Conservation (phyloP, 495 filamentous ascomycete genomes). For the Aeminium ludgeri region DNA sequence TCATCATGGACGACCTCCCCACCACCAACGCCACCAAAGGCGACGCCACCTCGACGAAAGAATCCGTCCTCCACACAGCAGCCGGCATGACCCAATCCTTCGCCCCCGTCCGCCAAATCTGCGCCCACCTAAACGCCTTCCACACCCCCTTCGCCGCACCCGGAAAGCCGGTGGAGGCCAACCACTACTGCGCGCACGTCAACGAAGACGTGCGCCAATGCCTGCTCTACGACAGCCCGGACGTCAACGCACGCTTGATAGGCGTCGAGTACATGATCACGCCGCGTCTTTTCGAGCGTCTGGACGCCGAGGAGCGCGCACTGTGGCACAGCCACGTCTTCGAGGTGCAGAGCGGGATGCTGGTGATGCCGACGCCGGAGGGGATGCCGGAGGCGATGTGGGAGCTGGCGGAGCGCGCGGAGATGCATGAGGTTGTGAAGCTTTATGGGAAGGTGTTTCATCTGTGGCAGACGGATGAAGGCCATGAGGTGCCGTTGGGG, state of each 20-base stretch:
- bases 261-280: conserved; percentile 91
- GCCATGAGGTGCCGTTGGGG: conserved; percentile 58
- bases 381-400: conserved; percentile 39
- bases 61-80: conserved; percentile 46
- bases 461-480: conserved; percentile 75
- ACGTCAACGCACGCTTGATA: conserved; percentile 51
- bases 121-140: conserved; percentile 74
- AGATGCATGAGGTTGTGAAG: conserved; percentile 56
- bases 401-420: conserved; percentile 60
- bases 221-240: conserved; percentile 61
- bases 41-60: conserved; percentile 25
- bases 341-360: conserved; percentile 74
- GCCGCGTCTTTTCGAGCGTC: conserved; percentile 45
- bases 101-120: conserved; percentile 42
- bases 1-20: conserved; percentile 17
- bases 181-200: conserved; percentile 74
- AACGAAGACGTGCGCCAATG: conserved; percentile 70
- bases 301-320: conserved; percentile 46
- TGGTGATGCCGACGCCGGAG: conserved; percentile 61
- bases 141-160: conserved; percentile 62
- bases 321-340: conserved; percentile 74
- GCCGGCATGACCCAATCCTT: conserved; percentile 48
- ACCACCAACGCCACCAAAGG: conserved; percentile 21
- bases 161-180: conserved; percentile 46
- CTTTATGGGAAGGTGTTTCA: conserved; percentile 87